Evolutionary conservation across 139 green algal species (phyloP).

Genomic region (Chlorella sp.): DNA sequence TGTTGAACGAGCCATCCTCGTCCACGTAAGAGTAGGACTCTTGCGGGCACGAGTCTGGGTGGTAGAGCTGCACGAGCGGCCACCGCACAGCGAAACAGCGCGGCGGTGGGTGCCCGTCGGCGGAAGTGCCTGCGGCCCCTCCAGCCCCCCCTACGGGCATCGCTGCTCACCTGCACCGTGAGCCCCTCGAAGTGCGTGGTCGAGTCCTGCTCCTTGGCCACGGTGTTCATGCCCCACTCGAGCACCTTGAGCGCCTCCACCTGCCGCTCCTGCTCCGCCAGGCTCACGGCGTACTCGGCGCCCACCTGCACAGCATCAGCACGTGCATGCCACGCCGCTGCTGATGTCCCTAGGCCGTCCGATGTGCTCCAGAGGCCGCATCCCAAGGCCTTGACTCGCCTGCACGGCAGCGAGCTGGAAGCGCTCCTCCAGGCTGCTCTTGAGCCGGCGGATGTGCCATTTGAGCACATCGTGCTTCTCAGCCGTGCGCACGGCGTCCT

Average conservation of each 20-base stretch:
- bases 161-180: conserved; percentile 27
- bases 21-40: conserved; percentile 44
- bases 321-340: too few relatives aligned
- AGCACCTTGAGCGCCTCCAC: conserved; percentile 52
- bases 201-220: conserved; percentile 13
- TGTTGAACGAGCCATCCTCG: conserved; percentile 38
- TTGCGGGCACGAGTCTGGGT: conserved; percentile 53
- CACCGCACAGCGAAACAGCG: too few relatives aligned
- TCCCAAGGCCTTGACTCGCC: conserved; percentile 35
- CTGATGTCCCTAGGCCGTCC: too few relatives aligned
- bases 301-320: conserved; percentile 45
- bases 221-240: conserved; percentile 17
- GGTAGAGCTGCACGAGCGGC: conserved; percentile 53
- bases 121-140: too few relatives aligned
- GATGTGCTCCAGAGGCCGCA: neutral
- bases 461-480: conserved; percentile 69
- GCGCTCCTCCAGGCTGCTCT: conserved; percentile 48
- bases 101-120: too few relatives aligned
- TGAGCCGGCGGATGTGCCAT: conserved; percentile 45
- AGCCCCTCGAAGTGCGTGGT: conserved; percentile 42
- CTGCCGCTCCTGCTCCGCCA: conserved; percentile 58
- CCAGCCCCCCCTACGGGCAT: too few relatives aligned
- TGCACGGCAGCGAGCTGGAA: conserved; percentile 61
- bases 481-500: conserved; percentile 60
- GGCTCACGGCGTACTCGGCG: conserved; percentile 54